Evolutionary conservation across 2,329 filamentous ascomycete genomes (phyloP).

Genomic region (Lecanosticta acicola): DNA sequence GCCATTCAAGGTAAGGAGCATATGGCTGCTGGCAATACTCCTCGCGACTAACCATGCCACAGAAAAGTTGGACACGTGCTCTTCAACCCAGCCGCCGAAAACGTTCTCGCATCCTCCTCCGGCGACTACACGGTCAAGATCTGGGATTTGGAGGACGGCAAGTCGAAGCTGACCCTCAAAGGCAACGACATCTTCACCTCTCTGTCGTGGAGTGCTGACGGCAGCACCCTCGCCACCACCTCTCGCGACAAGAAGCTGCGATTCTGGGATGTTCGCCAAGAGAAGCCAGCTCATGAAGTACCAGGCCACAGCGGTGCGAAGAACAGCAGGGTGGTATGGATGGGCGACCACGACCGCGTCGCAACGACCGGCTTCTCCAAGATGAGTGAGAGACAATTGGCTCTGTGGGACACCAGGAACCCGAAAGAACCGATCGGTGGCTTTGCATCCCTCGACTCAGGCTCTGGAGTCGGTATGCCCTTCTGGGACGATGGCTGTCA

Average conservation of each 20-base stretch:
- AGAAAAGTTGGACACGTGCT: slow-evolving; percentile 97
- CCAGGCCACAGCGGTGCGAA: slow-evolving; percentile 87
- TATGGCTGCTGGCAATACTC: neutral
- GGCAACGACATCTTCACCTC: slow-evolving; percentile 92
- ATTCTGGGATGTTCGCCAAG: slow-evolving; percentile 94
- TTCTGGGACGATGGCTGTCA: slow-evolving; percentile 99
- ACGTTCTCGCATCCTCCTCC: slow-evolving; percentile 89
- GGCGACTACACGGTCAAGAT: slow-evolving; percentile 93
- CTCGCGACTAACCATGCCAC: slow-evolving; percentile 25
- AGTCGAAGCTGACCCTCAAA: slow-evolving; percentile 68
- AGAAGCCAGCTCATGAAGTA: slow-evolving; percentile 77
- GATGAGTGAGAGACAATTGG: slow-evolving; percentile 96
- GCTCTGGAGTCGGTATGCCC: slow-evolving; percentile 97
- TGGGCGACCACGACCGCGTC: slow-evolving; percentile 93
- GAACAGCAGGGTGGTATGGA: slow-evolving; percentile 94
- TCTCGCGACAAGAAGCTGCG: slow-evolving; percentile 97
- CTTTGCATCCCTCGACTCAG: slow-evolving; percentile 86
- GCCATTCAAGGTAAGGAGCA: slow-evolving; percentile 69
- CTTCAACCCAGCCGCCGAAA: slow-evolving; percentile 94
- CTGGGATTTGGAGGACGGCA: slow-evolving; percentile 83
- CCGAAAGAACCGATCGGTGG: slow-evolving; percentile 77
- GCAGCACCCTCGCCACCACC: slow-evolving; percentile 80
- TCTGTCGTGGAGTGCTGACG: slow-evolving; percentile 89
- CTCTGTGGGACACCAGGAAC: slow-evolving; percentile 86
- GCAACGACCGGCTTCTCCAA: slow-evolving; percentile 95